A percentile compares a stretch with the other conserved stretches of the same genome.
Evolutionary conservation across 1,139 yeast genomes (phyloP).

Genomic region (Pichia sp.): DNA sequence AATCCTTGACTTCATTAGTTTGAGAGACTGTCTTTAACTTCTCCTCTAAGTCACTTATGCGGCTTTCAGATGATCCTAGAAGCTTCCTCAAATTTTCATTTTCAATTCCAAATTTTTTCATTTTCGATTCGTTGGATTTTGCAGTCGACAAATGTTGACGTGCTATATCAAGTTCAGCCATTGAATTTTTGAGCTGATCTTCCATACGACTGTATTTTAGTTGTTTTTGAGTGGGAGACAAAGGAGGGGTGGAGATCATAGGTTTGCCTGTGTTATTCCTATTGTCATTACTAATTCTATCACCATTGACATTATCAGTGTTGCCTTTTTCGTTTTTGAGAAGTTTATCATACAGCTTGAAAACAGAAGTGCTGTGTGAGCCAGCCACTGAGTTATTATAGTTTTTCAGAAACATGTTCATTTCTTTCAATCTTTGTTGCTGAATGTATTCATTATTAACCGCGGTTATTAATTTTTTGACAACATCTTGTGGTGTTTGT

Average conservation of each 20-base stretch:
- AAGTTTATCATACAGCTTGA: slow-evolving; percentile 13
- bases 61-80: not conserved
- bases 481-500: slow-evolving; percentile 30
- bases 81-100: slow-evolving; percentile 5
- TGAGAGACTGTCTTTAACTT: not conserved
- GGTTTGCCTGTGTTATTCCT: not conserved
- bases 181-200: slow-evolving; percentile 24
- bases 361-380: slow-evolving; percentile 7
- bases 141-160: slow-evolving; percentile 23
- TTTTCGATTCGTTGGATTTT: slow-evolving; percentile 18
- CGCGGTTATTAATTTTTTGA: slow-evolving; percentile 29
- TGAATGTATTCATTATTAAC: slow-evolving; percentile 34
- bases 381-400: slow-evolving; percentile 29
- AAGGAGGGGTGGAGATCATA: slow-evolving; percentile 7
- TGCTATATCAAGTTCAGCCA: slow-evolving; percentile 20
- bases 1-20: not conserved
- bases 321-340: slow-evolving; percentile 3
- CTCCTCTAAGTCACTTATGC: slow-evolving; percentile 1
- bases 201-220: slow-evolving; percentile 23
- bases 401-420: slow-evolving; percentile 28
- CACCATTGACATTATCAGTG: not conserved
- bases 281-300: slow-evolving; percentile 16
- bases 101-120: slow-evolving; percentile 3
- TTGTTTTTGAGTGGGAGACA: slow-evolving; percentile 23
- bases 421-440: slow-evolving; percentile 31